phyloP scores from a whole-genome alignment of 1,139 yeast species.

The Pichia sp. region DNA sequence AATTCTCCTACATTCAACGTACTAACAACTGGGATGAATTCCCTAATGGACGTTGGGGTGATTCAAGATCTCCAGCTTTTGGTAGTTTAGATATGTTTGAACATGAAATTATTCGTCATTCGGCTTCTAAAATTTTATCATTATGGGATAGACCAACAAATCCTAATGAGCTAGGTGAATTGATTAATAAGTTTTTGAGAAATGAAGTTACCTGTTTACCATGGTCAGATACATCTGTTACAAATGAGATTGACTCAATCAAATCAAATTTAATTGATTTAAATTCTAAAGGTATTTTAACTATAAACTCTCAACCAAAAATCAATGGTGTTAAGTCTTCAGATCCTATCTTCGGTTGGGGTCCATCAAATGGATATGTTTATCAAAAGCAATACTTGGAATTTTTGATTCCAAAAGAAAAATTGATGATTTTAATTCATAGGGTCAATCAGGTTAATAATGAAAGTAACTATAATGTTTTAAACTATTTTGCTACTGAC shows the following conservation, averaged over 20 bases:
- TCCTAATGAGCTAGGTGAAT: constrained; percentile 49
- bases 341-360: constrained; percentile 85
- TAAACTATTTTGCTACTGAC: constrained; percentile 79
- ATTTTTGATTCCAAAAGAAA: constrained; percentile 59
- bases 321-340: constrained; percentile 71
- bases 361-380: constrained; percentile 85
- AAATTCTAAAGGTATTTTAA: constrained; percentile 61
- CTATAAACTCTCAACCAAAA: constrained; percentile 94
- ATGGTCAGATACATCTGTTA: constrained; percentile 90
- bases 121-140: constrained; percentile 71
- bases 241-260: constrained; percentile 66
- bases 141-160: constrained; percentile 80
- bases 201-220: constrained; percentile 76
- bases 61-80: constrained; percentile 92
- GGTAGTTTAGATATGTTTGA: constrained; percentile 84
- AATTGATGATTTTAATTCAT: constrained; percentile 36
- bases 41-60: constrained; percentile 97
- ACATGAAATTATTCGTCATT: constrained; percentile 67
- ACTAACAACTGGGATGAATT: constrained; percentile 98
- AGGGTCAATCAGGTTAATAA: constrained; percentile 33
- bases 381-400: constrained; percentile 92
- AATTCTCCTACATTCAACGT: constrained; percentile 80
- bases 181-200: constrained; percentile 58
- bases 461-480: constrained; percentile 38
- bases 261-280: constrained; percentile 51